phyloP scores from a whole-genome alignment of 345 rosid species.

The Physaria fendleri region DNA sequence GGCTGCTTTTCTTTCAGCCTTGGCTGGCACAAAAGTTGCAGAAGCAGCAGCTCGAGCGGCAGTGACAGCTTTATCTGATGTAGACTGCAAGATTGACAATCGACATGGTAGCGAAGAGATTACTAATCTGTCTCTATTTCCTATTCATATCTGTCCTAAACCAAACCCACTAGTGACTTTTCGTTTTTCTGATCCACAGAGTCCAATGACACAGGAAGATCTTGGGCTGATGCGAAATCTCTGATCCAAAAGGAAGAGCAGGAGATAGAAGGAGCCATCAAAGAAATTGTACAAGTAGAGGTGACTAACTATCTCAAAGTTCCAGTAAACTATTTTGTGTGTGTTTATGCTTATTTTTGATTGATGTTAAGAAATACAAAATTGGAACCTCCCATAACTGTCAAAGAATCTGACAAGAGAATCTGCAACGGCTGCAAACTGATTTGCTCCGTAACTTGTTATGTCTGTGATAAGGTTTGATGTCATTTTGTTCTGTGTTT shows the following conservation, averaged over 20 bases:
- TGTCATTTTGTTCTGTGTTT: too few species aligned
- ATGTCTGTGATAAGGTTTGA: too few species aligned
- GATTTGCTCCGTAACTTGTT: too few species aligned
- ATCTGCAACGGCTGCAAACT: too few species aligned
- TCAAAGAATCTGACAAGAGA: too few species aligned
- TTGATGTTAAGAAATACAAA: not conserved
- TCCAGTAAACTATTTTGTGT: not conserved
- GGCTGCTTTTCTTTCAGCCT: conserved; percentile 89
- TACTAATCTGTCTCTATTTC: not conserved
- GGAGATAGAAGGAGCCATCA: conserved; percentile 58
- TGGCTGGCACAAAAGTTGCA: conserved; percentile 76
- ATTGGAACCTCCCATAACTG: too few species aligned
- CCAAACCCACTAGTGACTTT: not conserved
- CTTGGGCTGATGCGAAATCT: conserved; percentile 41
- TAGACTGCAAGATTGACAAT: conserved; percentile 33
- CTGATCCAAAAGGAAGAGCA: conserved; percentile 56
- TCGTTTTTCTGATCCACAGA: conserved; percentile 38
- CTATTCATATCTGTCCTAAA: not conserved
- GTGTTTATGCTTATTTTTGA: not conserved
- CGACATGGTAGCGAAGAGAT: conserved; percentile 39
- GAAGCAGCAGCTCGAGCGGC: conserved; percentile 87
- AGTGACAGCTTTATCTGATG: conserved; percentile 42
- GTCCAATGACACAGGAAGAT: conserved; percentile 30
- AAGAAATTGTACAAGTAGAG: conserved; percentile 52
- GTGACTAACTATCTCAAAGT: conserved; percentile 32